Base-by-base conservation (phyloP, 345 rosid genomes). In the Triadica sebifera region DNA sequence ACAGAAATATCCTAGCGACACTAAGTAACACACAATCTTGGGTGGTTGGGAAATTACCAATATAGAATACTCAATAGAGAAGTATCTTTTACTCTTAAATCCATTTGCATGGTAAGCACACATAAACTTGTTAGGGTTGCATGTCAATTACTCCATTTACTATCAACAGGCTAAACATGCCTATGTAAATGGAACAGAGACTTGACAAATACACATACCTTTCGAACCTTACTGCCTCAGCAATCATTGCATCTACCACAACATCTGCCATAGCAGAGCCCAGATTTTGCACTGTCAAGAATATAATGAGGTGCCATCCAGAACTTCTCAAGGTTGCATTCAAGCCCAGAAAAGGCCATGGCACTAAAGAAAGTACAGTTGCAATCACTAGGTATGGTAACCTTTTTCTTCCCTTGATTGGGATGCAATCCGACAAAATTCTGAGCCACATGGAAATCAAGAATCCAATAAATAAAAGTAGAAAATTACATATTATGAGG, bases 201-300 rank as follows among this genome's bases (percentile, higher is more conserved):
- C 22, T 49, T 0, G 43, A 20, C 49, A 58, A 16, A 5, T 39
- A 11, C 10, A 74, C 85, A 41, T 81, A 95, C 99, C 86, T 71
- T 75, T 95, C 97, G 37, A 61, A 76, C 81, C 93, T 85, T 69
- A 89, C 93, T 16, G 99, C 96, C 87, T 95, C 98, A 7, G 99
- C 99, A 17, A 91, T 91, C 99, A 95, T 95, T 58, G 97, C 99
- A 81, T 93, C 99, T 13, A 93, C 79, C 73, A 95, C 98, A 77
- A 91, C 98, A 88, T 95, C 98, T 34, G 97, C 97, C 96, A 93
- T 91, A 11, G 98, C 99, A 7, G 97, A 89, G 63, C 98, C 99
- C 9, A 95, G 82, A 76, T 95, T 95, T 78, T 95, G 99, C 52
- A 89, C 63, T 17, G 98, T 95, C 87, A 95, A 84, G 49, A 93